Base-by-base conservation (phyloP, 345 rosid species). In the Isatis tinctoria region DNA sequence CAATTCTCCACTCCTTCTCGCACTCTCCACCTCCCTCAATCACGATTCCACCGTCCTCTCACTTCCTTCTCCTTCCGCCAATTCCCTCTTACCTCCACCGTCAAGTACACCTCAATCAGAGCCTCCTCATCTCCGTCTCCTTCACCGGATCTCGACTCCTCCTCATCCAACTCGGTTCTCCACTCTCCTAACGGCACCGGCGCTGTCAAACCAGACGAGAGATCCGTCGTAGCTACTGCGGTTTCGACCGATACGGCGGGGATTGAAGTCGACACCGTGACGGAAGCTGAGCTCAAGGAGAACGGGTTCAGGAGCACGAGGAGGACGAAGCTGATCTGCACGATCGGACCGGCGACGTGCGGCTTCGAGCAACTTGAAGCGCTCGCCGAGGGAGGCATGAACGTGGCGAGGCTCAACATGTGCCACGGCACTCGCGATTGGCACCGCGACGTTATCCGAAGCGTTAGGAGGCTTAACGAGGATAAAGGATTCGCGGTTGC, bases 401-500 rank as follows among this genome's bases (percentile, higher is more conserved):
- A 96, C 72, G 96, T 92, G 22, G 99, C 99, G 3, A 69, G 99
- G 57, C 81, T 92, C 61, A 96, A 96, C 53, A 92, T 96, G 99
- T 92, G 98, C 51, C 99, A 96, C 61, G 97, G 98, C 1, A 85
- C 96, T 0, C 88, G 87, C 2, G 98, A 92, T 61, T 96, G 99
- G 98, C 98, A 96, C 67, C 83, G 89, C 2, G 39, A 48, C 8
- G 96, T 96, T 35, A 90, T 96, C 45, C 87, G 89, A 20, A 85
- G 96, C 7, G 97, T 96, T 4, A 72, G 98, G 75, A 84, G 81
- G 72, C 84, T 96, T 73, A 96, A 96, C 67, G 97, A 90, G 65
- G 98, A 96, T 82, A 96, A 92, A 80, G 99, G 99, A 0, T 92
- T 76, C 54, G 98, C 99, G 0, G 99, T 96, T 35, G 99, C 99